phyloP scores from a whole-genome alignment of 768 basidiomycete species.

The Ramaria sp. region DNA sequence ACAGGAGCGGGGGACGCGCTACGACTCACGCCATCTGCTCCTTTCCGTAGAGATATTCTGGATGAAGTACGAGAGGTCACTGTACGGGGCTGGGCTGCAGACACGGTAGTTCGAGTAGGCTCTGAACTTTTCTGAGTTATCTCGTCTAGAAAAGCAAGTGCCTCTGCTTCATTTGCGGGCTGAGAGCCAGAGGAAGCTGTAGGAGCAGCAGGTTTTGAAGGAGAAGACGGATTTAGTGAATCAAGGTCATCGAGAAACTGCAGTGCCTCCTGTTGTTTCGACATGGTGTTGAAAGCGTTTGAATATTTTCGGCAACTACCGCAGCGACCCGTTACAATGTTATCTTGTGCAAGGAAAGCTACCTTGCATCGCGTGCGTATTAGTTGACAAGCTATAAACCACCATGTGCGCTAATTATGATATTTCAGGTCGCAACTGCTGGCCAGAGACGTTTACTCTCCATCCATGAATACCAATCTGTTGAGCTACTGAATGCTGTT shows the following conservation, averaged over 20 bases:
- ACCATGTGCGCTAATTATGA: constrained; percentile 5
- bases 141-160: constrained; percentile 88
- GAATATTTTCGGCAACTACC: constrained; percentile 6
- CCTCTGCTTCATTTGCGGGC: constrained; percentile 39
- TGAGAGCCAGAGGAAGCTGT: constrained; percentile 15
- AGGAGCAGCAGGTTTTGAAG: constrained; percentile 5
- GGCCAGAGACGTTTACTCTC: constrained; percentile 88
- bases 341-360: constrained; percentile 55
- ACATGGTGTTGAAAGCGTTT: constrained; percentile 27
- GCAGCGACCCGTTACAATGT: constrained; percentile 36
- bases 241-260: constrained; percentile 94
- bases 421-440: constrained; percentile 49
- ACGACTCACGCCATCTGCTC: constrained; percentile 16
- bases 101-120: constrained; percentile 46
- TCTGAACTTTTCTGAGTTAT: constrained; percentile 87
- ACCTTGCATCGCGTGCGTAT: constrained; percentile 50
- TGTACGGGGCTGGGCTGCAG: constrained; percentile 28
- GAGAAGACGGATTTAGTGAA: constrained; percentile 32
- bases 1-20: constrained; percentile 16
- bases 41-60: constrained; percentile 11
- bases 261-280: constrained; percentile 81
- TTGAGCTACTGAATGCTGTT: constrained; percentile 89
- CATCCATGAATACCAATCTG: constrained; percentile 97
- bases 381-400: not conserved
- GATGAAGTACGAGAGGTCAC: constrained; percentile 39